Evolutionary conservation across 768 basidiomycete species (phyloP).

Genomic region (Botryobasidium botryosum): DNA sequence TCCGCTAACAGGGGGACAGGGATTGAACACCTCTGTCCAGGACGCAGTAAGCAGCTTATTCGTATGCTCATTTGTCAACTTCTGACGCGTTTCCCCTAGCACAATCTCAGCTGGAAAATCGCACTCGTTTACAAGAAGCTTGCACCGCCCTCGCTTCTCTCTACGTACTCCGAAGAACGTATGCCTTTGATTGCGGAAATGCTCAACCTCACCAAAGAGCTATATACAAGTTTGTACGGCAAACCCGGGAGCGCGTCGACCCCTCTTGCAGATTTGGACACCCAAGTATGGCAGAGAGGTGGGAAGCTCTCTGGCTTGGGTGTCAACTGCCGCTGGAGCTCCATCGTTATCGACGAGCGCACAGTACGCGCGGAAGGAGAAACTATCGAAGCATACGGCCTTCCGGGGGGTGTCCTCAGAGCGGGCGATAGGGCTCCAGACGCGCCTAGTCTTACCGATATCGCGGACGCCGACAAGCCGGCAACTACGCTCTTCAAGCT

Average conservation of each 20-base stretch:
- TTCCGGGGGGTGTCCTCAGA: conserved; percentile 13
- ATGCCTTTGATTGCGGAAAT: background rate
- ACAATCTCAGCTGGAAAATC: background rate
- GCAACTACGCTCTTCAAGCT: conserved; percentile 23
- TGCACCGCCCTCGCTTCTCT: background rate
- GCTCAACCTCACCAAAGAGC: too few relatives aligned
- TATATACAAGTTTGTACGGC: too few relatives aligned
- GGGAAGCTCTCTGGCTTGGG: too few relatives aligned
- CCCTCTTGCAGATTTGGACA: background rate
- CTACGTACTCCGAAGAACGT: background rate
- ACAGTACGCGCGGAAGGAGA: conserved; percentile 14
- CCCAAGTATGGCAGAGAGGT: background rate
- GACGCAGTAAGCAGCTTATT: conserved; percentile 20
- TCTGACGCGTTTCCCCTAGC: background rate
- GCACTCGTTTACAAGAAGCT: background rate
- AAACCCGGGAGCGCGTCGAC: too few relatives aligned
- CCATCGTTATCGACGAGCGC: conserved; percentile 30
- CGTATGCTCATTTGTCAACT: background rate
- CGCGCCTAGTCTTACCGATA: conserved; percentile 23
- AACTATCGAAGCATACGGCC: conserved; percentile 11
- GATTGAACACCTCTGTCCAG: conserved; percentile 25
- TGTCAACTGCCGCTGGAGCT: conserved; percentile 37
- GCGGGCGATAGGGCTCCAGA: conserved; percentile 36
- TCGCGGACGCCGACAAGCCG: too few relatives aligned
- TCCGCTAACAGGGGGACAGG: conserved; percentile 28